Evolutionary conservation across 1,139 yeast species (phyloP).

Genomic region (Magnusiomyces ingens): DNA sequence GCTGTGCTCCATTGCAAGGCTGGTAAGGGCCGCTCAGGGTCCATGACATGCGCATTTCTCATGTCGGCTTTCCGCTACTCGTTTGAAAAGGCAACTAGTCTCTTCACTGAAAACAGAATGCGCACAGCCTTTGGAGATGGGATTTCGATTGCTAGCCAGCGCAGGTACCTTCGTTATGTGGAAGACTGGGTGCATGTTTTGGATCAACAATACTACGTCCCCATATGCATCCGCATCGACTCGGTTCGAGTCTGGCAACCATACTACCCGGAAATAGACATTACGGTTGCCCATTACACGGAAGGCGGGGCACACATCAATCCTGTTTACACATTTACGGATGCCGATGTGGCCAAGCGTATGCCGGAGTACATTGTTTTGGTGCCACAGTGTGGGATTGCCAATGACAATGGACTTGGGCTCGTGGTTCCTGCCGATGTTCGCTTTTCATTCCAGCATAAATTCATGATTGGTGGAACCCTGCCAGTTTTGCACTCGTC

Average conservation of each 20-base stretch:
- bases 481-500: slow-evolving; percentile 20
- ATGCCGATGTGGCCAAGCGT: slow-evolving; percentile 17
- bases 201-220: slow-evolving; percentile 19
- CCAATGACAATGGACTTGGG: slow-evolving; percentile 8
- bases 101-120: slow-evolving; percentile 58
- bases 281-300: slow-evolving; percentile 23
- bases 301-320: slow-evolving; percentile 19
- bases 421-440: slow-evolving; percentile 19
- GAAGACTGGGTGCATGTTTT: slow-evolving; percentile 31
- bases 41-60: slow-evolving; percentile 63
- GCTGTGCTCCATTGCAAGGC: slow-evolving; percentile 83
- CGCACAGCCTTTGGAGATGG: slow-evolving; percentile 53
- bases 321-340: slow-evolving; percentile 21
- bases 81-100: slow-evolving; percentile 42
- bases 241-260: slow-evolving; percentile 26
- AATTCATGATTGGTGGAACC: slow-evolving; percentile 9
- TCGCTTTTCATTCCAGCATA: slow-evolving; percentile 18
- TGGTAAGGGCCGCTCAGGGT: slow-evolving; percentile 89
- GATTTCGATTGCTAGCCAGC: slow-evolving; percentile 65
- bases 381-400: slow-evolving; percentile 7
- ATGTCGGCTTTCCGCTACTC: slow-evolving; percentile 41
- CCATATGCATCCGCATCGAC: slow-evolving; percentile 24
- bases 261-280: slow-evolving; percentile 24
- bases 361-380: slow-evolving; percentile 12
- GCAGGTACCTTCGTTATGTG: slow-evolving; percentile 59